A percentile compares a stretch with the other conserved stretches of the same genome.
These are phyloP conservation scores for Cryptococcus sp. DNA, from an alignment of 1,284 basidiomycete genomes.

Conservation along the genomic window DNA sequence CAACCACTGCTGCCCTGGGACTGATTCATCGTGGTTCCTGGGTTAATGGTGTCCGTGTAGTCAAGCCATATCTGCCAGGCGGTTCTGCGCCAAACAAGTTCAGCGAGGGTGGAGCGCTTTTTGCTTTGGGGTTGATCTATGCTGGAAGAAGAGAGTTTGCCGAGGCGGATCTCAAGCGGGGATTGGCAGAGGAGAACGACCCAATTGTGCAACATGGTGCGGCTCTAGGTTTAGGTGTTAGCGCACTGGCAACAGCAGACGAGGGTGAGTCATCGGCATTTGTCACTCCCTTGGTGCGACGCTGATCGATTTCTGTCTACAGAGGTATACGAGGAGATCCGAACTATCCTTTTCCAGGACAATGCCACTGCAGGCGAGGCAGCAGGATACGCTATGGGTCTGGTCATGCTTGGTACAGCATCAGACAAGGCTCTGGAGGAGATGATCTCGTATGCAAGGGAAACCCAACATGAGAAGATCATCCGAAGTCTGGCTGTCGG, in stretches of 20 bases:
- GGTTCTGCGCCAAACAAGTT: conserved; percentile 64
- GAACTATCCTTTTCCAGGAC: conserved; percentile 83
- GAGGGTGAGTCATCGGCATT: conserved; percentile 53
- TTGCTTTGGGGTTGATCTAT: conserved; percentile 91
- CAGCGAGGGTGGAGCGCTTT: conserved; percentile 89
- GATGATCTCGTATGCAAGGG: conserved; percentile 90
- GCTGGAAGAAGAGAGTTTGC: conserved; percentile 65
- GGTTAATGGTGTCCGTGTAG: conserved; percentile 84
- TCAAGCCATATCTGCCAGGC: conserved; percentile 90
- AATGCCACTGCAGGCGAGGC: conserved; percentile 93
- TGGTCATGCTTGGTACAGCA: conserved; percentile 91
- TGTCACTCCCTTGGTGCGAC: neutral
- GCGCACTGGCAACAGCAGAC: conserved; percentile 86
- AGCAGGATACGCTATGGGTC: conserved; percentile 91
- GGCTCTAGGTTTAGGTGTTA: conserved; percentile 87
- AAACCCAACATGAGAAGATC: conserved; percentile 98
- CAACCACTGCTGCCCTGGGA: conserved; percentile 89
- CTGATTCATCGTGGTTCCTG: conserved; percentile 96
- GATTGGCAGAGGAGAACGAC: conserved; percentile 60
- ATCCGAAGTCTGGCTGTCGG: conserved; percentile 91
- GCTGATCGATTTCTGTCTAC: neutral
- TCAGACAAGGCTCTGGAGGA: conserved; percentile 76
- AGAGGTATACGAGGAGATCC: conserved; percentile 88
- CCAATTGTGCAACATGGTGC: conserved; percentile 95
- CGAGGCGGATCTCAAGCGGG: conserved; percentile 68